Base-by-base conservation (phyloP, 2,329 filamentous ascomycete species). In the Orbilia ellipsospora region DNA sequence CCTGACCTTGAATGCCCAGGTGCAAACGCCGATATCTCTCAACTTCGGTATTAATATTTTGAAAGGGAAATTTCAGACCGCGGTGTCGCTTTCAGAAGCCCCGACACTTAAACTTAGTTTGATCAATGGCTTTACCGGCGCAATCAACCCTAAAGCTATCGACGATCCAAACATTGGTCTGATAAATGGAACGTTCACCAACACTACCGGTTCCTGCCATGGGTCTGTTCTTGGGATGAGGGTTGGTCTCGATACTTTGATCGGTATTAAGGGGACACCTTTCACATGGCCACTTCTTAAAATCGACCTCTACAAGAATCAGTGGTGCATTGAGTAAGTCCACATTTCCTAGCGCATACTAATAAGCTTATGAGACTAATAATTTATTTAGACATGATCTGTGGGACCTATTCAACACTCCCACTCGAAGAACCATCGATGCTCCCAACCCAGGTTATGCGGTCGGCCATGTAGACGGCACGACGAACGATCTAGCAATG, bases 1-100 rank as follows among this genome's bases (percentile, higher is more conserved):
- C 48, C 15, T 76, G 48, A 69, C 72, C n/a, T 10, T 76, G 1
- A 76, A 51, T 20, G 66, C 64, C 10, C 36, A 64, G 26, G 45
- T 76, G 1, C 54, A 56, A 61, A 69, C 66, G 2, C 72, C 72
- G 4, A 54, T 76, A 8, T 69, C 64, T n/a, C 36, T 76, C 1
- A 76, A 76, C 26, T 76, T 76, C n/a, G 72, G 72, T n/a, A 76
- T 76, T 13, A 65, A 70, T 44, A 68, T 76, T 2, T 18, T 76
- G 40, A 76, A 76, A 16, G 72, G 72, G 12, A 56, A 28, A 31
- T 69, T 69, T 12, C 59, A 76, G 40, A 55, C 48, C 0, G 59
- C 72, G 0, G 13, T 76, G 12, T 16, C 64, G 36, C 28, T 76
- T 8, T 69, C 72, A 12, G 72, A 76, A 20, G 60, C 59, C 5